A percentile compares a stretch with the other conserved stretches of the same genome.
Evolutionary conservation across 306 rosid species (phyloP).

Genomic region (Vicia faba): DNA sequence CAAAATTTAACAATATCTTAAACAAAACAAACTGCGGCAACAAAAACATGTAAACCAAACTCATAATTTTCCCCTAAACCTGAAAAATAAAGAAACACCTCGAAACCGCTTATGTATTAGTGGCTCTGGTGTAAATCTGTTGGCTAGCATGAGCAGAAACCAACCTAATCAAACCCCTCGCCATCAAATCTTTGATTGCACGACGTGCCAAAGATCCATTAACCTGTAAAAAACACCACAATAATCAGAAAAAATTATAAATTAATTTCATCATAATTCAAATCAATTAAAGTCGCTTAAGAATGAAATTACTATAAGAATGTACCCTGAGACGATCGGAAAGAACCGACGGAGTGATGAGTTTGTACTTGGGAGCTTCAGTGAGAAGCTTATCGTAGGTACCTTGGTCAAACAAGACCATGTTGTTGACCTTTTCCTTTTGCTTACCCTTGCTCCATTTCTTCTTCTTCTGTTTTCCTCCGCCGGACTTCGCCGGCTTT

Average conservation of each 20-base stretch:
- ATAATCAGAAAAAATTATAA: neutral
- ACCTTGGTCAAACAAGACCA: constrained; percentile 51
- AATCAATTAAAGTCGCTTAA: too few relatives aligned
- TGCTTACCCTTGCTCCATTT: constrained; percentile 66
- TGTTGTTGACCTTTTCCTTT: constrained; percentile 57
- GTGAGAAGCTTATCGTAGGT: constrained; percentile 49
- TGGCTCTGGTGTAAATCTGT: constrained; percentile 46
- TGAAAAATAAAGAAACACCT: constrained; percentile 8
- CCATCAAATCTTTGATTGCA: constrained; percentile 41
- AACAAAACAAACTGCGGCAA: neutral
- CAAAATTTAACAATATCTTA: neutral
- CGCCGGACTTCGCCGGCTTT: constrained; percentile 50
- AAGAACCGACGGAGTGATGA: constrained; percentile 49
- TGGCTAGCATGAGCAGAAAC: constrained; percentile 43
- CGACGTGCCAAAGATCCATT: constrained; percentile 50
- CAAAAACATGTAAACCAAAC: constrained; percentile 3
- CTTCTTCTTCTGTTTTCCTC: constrained; percentile 60
- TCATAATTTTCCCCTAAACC: neutral
- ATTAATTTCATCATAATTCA: neutral
- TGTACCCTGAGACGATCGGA: constrained; percentile 53
- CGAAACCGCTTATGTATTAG: constrained; percentile 21
- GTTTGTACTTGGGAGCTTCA: constrained; percentile 53
- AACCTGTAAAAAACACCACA: constrained; percentile 23
- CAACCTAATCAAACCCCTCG: constrained; percentile 42
- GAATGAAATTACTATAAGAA: neutral